Evolutionary conservation across 2,329 filamentous ascomycete genomes (phyloP), one percentile per base, ranked within the genome.

Genomic region (Fusarium globosum): DNA sequence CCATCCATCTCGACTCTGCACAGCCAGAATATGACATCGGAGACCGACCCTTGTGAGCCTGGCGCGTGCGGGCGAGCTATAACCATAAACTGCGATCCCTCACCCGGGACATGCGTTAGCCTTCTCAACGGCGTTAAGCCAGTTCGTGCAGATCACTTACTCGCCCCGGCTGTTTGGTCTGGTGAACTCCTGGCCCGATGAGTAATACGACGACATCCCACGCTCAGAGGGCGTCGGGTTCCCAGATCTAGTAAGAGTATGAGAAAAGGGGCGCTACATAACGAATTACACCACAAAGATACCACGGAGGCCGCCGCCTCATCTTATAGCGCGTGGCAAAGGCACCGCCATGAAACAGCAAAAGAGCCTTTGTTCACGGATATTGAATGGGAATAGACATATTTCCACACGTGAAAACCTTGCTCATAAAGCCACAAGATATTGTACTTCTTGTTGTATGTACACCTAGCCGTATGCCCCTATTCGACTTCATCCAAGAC

Each of bases 161-260:
- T 45, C 51, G 49, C 53, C 41, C n/a, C 23, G 56, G 23, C 56
- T 58, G 15, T 6, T 35, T 30, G 55, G 55, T 26, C 43, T 52
- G 48, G 36, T 20, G 41, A 51, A 36, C 38, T 55, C 38, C 7
- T 52, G 57, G 45, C 18, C 20, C 21, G 63, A 65, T 68, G 63
- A 75, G 69, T 69, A 74, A 75, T 75, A 52, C 56, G 20, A 58
- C 16, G 26, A 35, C 26, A 58, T 51, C 23, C n/a, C 18, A 49
- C n/a, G 30, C 41, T 21, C 10, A 39, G 49, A 28, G 63, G 28
- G 42, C 35, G 43, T 35, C 35, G 48, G 57, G 21, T 58, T 71
- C 46, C 67, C 62, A 52, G 49, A 74, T 61, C 21, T 11, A 68
- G 71, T 74, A 74, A 73, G 41, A 49, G 51, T 23, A 7, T 23